Conservation (phyloP, 2,329 filamentous ascomycete species). For the Rhynchosporium agropyri region DNA sequence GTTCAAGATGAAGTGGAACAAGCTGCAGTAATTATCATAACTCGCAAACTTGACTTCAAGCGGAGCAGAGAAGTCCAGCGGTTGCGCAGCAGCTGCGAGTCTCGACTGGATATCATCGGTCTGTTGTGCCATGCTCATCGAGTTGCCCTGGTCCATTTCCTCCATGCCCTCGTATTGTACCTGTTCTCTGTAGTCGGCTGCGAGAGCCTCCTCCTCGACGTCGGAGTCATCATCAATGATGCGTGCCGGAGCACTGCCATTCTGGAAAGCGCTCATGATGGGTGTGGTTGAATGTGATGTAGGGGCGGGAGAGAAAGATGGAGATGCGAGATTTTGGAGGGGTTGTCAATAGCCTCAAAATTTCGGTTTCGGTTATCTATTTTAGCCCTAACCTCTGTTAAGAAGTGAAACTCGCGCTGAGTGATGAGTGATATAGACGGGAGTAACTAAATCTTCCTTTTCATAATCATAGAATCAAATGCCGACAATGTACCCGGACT, state of each 20-base stretch:
- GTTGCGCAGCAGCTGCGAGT: conserved; percentile 87
- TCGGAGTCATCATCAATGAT: conserved; percentile 81
- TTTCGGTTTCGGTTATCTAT: conserved; percentile 23
- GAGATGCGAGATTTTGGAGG: conserved; percentile 27
- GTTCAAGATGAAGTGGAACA: conserved; percentile 99
- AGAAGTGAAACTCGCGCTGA: not conserved
- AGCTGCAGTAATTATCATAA: conserved; percentile 98
- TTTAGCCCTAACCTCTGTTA: conserved; percentile 17
- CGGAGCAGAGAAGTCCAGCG: conserved; percentile 92
- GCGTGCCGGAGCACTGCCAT: conserved; percentile 61
- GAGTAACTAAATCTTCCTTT: not conserved
- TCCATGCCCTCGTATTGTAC: conserved; percentile 89
- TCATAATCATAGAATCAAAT: not conserved
- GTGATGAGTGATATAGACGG: no score
- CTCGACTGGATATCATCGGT: conserved; percentile 92
- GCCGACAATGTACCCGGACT: not conserved
- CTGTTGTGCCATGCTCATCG: conserved; percentile 70
- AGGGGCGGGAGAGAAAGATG: conserved; percentile 9
- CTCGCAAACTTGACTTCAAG: conserved; percentile 97
- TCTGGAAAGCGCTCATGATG: conserved; percentile 64
- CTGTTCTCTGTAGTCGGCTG: conserved; percentile 94
- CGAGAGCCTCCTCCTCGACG: conserved; percentile 92
- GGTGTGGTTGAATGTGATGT: conserved; percentile 20
- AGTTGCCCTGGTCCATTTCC: conserved; percentile 75
- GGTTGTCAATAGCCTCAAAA: conserved; percentile 30